Base-by-base conservation (phyloP, 441 rosid genomes). In the Erodium trifolium region DNA sequence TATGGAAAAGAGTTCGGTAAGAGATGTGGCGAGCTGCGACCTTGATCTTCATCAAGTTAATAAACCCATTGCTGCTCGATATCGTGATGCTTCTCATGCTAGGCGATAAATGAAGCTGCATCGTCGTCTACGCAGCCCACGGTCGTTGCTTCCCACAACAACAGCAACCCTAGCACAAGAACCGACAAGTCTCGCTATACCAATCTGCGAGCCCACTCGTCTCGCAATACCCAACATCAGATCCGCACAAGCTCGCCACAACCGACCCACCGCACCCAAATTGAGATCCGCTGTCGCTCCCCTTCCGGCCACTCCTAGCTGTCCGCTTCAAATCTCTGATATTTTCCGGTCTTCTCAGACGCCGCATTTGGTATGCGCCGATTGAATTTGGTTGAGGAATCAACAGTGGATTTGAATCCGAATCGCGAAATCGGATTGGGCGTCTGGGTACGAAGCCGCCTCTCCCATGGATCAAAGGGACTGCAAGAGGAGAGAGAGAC, bases 41-140 rank as follows among this genome's bases (percentile, higher is more conserved):
- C 86, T 91, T 90, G 97, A 94, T 86, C 99, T 90, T 94, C 99
- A 92, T 92, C 81, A 89, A 92, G 87, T 94, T 96, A 86, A 86
- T 86, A 89, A 92, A 88, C 78, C 95, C 99, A 88, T 89, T 87
- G 88, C 80, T 89, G 84, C 86, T 83, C 65, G 84, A 92, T 77
- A 96, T 96, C 73, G 99, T 96, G 83, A 96, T 88, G 80, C 99
- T 92, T 91, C 97, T 95, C 98, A 95, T 95, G 84, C 99, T 93
- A 84, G 96, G 98, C 83, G 99, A 95, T 88, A 95, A 81, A 91
- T 91, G 99, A 88, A 95, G 99, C 98, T 89, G 99, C 99, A 95
- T 95, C 88, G 84, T 91, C 78, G 78, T 68, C 79, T 76, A 81
- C 75, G 88, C 90, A 83, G 83, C 91, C 84, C 80, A 23, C 94